Evolutionary conservation across 2,329 filamentous ascomycete genomes (phyloP).

Genomic region (Ophiostoma himal-ulmi): DNA sequence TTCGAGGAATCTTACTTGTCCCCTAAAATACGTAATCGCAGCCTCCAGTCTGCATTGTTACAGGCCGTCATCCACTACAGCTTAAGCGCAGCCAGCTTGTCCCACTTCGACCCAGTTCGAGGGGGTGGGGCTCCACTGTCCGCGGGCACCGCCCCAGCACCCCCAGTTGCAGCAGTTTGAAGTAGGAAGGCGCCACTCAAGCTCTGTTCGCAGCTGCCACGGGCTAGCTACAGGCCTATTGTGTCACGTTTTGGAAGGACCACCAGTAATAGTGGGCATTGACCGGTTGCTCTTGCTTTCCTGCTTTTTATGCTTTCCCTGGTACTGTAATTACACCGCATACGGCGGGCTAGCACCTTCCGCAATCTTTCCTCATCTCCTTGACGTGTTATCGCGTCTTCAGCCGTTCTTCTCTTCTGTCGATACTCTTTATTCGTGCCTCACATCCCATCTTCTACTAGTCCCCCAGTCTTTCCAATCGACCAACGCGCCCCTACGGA

Average conservation of each 20-base stretch:
- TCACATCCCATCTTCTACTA: neutral
- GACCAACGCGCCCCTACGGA: neutral
- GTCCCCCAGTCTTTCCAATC: neutral
- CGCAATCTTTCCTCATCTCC: neutral
- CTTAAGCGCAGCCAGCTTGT: neutral
- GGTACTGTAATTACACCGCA: neutral
- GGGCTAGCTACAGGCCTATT: conserved; percentile 8
- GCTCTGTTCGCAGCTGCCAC: conserved; percentile 6
- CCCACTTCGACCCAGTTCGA: neutral
- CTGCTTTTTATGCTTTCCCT: neutral
- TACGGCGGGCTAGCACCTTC: neutral
- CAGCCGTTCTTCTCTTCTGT: neutral
- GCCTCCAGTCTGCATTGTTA: neutral
- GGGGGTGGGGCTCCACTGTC: conserved; percentile 7
- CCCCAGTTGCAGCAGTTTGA: neutral
- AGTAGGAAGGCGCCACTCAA: neutral
- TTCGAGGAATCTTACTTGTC: neutral
- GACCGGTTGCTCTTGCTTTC: neutral
- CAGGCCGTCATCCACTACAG: neutral
- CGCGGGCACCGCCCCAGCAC: neutral
- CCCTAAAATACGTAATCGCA: neutral
- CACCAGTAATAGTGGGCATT: neutral
- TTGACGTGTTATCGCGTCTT: conserved; percentile 5
- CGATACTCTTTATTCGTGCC: neutral
- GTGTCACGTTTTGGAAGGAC: neutral